A percentile compares a stretch with the other conserved stretches of the same genome.
phyloP scores from a whole-genome alignment of 2,329 filamentous ascomycete genomes.

The Cladosporium sp. region DNA sequence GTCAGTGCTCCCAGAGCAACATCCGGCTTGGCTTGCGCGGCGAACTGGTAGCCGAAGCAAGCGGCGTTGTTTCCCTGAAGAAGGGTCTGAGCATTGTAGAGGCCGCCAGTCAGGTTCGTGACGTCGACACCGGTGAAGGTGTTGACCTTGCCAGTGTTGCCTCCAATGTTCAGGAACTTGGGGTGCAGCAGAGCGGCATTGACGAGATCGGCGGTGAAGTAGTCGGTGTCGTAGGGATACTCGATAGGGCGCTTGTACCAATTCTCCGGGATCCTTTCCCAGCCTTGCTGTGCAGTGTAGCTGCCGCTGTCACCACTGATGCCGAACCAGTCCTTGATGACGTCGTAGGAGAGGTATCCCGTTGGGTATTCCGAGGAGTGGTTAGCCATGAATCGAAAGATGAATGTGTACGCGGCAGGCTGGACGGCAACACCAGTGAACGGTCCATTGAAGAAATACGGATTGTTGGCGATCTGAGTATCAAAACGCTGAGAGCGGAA shows the following conservation, averaged over 20 bases:
- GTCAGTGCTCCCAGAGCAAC: conserved; percentile 3
- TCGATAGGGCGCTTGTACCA: conserved; percentile 33
- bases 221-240: conserved; percentile 22
- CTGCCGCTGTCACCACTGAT: conserved; percentile 22
- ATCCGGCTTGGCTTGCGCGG: conserved; percentile 33
- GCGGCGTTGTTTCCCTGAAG: conserved; percentile 34
- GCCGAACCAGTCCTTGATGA: conserved; percentile 23
- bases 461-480: conserved; percentile 26
- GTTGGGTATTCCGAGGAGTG: conserved; percentile 21
- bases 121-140: conserved; percentile 35
- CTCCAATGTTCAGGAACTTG: conserved; percentile 22
- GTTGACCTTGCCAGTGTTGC: conserved; percentile 31
- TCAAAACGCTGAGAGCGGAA: conserved; percentile 3
- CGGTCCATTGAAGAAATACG: conserved; percentile 30
- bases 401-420: conserved; percentile 26
- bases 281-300: conserved; percentile 21
- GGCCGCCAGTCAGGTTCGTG: conserved; percentile 34
- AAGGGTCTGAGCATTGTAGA: conserved; percentile 37
- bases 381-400: conserved; percentile 29
- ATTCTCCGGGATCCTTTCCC: conserved; percentile 27
- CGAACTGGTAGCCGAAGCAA: conserved; percentile 34
- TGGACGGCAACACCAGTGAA: conserved; percentile 24
- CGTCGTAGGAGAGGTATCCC: conserved; percentile 20
- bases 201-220: conserved; percentile 18
- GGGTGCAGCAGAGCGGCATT: conserved; percentile 25